phyloP scores from a whole-genome alignment of 2,329 filamentous ascomycete species.

The Gremmenia infestans region DNA sequence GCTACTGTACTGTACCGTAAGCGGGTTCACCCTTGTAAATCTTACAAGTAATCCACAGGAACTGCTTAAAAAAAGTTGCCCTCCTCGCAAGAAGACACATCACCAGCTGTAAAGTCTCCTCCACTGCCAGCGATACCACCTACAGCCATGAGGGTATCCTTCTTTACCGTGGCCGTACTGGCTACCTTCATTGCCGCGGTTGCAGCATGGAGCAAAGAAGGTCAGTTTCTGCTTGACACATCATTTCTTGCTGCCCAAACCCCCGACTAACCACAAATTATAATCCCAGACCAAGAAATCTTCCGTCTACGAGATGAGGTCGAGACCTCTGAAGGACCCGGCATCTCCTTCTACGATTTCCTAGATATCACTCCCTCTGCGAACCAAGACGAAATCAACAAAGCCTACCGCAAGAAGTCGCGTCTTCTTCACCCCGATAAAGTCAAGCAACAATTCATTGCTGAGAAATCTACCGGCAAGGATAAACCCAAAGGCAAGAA shows the following conservation, averaged over 20 bases:
- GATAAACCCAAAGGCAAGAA: slow-evolving; percentile 48
- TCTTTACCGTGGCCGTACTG: slow-evolving; percentile 27
- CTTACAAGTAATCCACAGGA: neutral
- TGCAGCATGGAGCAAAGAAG: slow-evolving; percentile 36
- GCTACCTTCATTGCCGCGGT: slow-evolving; percentile 26
- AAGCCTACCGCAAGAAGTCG: slow-evolving; percentile 87
- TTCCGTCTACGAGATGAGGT: slow-evolving; percentile 93
- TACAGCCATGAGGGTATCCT: slow-evolving; percentile 30
- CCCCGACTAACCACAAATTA: slow-evolving; percentile 8
- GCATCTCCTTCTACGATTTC: slow-evolving; percentile 92
- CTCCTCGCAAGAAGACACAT: slow-evolving; percentile 15
- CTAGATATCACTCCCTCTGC: slow-evolving; percentile 70
- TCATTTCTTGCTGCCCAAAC: slow-evolving; percentile 3
- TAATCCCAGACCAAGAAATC: slow-evolving; percentile 82
- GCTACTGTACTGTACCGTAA: neutral
- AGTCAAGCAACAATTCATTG: slow-evolving; percentile 76
- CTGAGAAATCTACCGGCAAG: slow-evolving; percentile 55
- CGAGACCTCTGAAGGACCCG: slow-evolving; percentile 64
- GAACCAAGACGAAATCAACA: slow-evolving; percentile 82
- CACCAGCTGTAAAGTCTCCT: slow-evolving; percentile 14
- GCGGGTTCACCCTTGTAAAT: neutral
- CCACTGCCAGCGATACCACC: slow-evolving; percentile 8
- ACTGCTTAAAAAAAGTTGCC: slow-evolving; percentile 5
- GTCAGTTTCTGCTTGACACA: slow-evolving; percentile 17
- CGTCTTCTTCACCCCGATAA: slow-evolving; percentile 89